phyloP scores from a whole-genome alignment of 768 basidiomycete genomes.

The Neoboletus magnificus region DNA sequence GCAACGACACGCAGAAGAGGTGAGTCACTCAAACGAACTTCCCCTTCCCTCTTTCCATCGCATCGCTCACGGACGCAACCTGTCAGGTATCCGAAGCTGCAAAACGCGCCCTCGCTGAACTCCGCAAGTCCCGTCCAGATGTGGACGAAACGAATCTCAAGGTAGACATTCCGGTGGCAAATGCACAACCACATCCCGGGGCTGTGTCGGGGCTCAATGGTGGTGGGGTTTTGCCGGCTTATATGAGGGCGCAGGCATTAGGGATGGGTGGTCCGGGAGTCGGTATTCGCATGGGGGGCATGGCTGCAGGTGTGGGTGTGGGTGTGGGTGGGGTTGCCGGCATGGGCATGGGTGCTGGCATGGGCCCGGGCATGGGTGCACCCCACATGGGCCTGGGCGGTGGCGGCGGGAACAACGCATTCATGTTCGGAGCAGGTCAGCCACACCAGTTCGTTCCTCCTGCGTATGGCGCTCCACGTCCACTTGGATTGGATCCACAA shows the following conservation, averaged over 20 bases:
- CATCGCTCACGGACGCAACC: neutral
- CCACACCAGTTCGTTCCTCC: constrained; percentile 9
- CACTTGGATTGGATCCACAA: neutral
- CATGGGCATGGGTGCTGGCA: neutral
- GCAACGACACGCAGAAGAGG: constrained; percentile 64
- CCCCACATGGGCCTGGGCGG: neutral
- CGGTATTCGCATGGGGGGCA: neutral
- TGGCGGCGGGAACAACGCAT: constrained; percentile 1
- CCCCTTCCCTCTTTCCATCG: neutral
- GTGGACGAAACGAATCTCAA: constrained; percentile 56
- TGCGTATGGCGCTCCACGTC: neutral
- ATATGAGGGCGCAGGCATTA: neutral
- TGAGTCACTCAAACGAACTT: constrained; percentile 20
- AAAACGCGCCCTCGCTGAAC: constrained; percentile 61
- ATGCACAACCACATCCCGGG: neutral
- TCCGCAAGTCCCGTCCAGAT: constrained; percentile 59
- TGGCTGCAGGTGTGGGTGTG: neutral
- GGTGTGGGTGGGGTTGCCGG: neutral
- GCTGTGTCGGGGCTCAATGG: neutral
- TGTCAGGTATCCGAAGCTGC: constrained; percentile 65
- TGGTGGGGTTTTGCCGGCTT: neutral
- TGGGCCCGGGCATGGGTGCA: constrained; percentile 3
- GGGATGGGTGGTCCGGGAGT: neutral
- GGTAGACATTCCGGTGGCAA: constrained; percentile 54
- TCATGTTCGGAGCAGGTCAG: constrained; percentile 18